Evolutionary conservation across 176 grass and related monocot genomes (phyloP), one percentile per base, ranked within the genome.

Genomic region (Triticum dicoccoides): DNA sequence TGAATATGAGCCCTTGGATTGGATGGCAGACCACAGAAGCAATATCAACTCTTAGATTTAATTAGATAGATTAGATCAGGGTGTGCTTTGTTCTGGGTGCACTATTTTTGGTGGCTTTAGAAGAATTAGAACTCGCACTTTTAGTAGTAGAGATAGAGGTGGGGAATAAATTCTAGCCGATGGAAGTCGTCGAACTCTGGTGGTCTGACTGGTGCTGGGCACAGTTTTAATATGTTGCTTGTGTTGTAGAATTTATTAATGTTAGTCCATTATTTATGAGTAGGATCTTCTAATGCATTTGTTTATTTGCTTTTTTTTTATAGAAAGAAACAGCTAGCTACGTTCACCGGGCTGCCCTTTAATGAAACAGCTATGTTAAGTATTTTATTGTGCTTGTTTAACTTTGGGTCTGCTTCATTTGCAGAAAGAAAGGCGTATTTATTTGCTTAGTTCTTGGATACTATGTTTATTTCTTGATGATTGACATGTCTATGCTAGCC

Each of bases 321-420:
- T 9, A n/a, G 29, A 84, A 72, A 81, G 45, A 82, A 71, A 37
- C 10, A 24, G 9, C 9, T 21, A 59, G 49, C 51, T 54, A 54
- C 15, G 1, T 54, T 5, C 51, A 54, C 1, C 15, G 51, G 51
- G 51, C 15, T 54, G 5, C 51, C 15, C 51, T 54, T 54, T 18
- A 54, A 54, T 54, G 45, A 82, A 71, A 37, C 4, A 24, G 6
- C 9, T 15, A 59, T 61, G 8, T 76, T 32, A 69, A 12, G 14
- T 58, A 79, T 41, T 91, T 44, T 21, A 6, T 41, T 70, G 23
- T 65, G 15, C 25, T 51, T 69, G 3, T 47, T 79, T 59, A 21
- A 51, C 42, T 61, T 51, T 62, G 25, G 4, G 3, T 54, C 69
- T 87, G 38, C 47, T 80, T 89, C 37, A 44, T 35, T 51, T 82